Percentiles rank a stretch among this genome's conserved stretches.
phyloP scores from a whole-genome alignment of 352 stramenopile species.

The Plasmopara muralis region DNA sequence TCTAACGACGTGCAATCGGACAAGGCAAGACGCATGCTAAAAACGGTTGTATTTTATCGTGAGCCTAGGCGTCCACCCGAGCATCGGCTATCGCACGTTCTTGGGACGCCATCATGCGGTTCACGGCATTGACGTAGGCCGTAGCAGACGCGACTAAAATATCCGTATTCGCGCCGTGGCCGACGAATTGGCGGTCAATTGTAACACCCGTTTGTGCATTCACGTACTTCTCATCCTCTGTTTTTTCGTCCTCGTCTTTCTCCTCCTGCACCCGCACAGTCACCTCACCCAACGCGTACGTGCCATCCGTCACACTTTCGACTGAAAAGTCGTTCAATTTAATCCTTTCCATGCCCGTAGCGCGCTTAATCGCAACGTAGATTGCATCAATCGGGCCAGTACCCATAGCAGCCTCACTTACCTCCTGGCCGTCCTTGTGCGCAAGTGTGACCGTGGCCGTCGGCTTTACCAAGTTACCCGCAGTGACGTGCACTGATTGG shows the following conservation, averaged over 20 bases:
- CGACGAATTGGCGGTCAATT: slow-evolving; percentile 82
- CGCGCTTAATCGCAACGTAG: slow-evolving; percentile 81
- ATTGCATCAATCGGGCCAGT: slow-evolving; percentile 84
- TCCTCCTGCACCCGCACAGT: slow-evolving; percentile 79
- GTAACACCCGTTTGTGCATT: slow-evolving; percentile 83
- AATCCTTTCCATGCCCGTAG: slow-evolving; percentile 71
- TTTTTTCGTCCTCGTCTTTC: slow-evolving; percentile 38
- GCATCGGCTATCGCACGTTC: slow-evolving; percentile 27
- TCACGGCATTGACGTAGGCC: slow-evolving; percentile 85
- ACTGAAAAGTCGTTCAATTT: slow-evolving; percentile 86
- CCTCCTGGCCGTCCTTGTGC: slow-evolving; percentile 84
- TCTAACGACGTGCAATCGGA: not conserved
- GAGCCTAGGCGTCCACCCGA: slow-evolving; percentile 32
- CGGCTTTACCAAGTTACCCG: slow-evolving; percentile 86
- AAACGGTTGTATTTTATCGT: not conserved
- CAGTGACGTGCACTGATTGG: slow-evolving; percentile 83
- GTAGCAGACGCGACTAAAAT: slow-evolving; percentile 85
- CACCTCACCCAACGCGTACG: slow-evolving; percentile 79
- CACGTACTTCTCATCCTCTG: slow-evolving; percentile 56
- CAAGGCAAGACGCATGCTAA: not conserved
- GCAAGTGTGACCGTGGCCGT: slow-evolving; percentile 86
- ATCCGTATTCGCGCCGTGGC: slow-evolving; percentile 85
- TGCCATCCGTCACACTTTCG: slow-evolving; percentile 84
- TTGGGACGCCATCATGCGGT: slow-evolving; percentile 76
- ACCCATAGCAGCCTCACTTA: slow-evolving; percentile 86